Conservation (phyloP, 2,329 filamentous ascomycete species). For the Neurospora sp. region DNA sequence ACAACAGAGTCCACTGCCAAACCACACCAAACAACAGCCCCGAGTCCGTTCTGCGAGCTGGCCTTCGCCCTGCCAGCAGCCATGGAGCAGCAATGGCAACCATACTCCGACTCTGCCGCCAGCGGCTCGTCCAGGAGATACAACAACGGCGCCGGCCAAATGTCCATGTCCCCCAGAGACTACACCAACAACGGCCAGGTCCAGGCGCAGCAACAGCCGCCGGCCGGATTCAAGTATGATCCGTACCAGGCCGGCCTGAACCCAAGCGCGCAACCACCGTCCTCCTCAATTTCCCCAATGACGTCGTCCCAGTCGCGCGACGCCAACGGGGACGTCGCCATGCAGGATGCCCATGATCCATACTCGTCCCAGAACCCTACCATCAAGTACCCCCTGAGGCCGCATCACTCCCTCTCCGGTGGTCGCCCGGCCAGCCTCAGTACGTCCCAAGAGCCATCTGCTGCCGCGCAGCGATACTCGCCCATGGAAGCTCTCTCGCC, state of each 20-base stretch:
- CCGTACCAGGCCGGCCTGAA: slow-evolving; percentile 46
- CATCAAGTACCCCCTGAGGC: slow-evolving; percentile 76
- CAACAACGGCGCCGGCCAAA: slow-evolving; percentile 23
- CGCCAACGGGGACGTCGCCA: slow-evolving; percentile 65
- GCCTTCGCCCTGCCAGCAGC: slow-evolving; percentile 17
- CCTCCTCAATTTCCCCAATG: slow-evolving; percentile 49
- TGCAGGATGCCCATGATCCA: slow-evolving; percentile 77
- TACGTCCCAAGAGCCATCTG: slow-evolving; percentile 65
- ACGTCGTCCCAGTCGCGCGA: slow-evolving; percentile 53
- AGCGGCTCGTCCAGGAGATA: slow-evolving; percentile 54
- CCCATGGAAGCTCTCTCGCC: slow-evolving; percentile 88
- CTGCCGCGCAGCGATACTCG: slow-evolving; percentile 84
- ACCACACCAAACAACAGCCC: slow-evolving; percentile 3
- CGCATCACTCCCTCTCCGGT: slow-evolving; percentile 57
- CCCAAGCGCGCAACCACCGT: slow-evolving; percentile 22
- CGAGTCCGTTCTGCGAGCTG: neutral
- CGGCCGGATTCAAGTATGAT: slow-evolving; percentile 56
- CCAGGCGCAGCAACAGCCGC: slow-evolving; percentile 36
- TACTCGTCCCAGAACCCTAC: slow-evolving; percentile 76
- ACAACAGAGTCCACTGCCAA: slow-evolving; percentile 1
- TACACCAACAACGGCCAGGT: slow-evolving; percentile 35
- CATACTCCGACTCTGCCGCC: slow-evolving; percentile 52
- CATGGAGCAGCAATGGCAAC: slow-evolving; percentile 53
- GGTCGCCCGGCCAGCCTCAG: slow-evolving; percentile 52
- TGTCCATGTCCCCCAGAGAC: slow-evolving; percentile 27